Percentiles rank a stretch among this genome's conserved stretches.
Conservation (phyloP, 805 yeast genomes). For the Candida berthetii region DNA sequence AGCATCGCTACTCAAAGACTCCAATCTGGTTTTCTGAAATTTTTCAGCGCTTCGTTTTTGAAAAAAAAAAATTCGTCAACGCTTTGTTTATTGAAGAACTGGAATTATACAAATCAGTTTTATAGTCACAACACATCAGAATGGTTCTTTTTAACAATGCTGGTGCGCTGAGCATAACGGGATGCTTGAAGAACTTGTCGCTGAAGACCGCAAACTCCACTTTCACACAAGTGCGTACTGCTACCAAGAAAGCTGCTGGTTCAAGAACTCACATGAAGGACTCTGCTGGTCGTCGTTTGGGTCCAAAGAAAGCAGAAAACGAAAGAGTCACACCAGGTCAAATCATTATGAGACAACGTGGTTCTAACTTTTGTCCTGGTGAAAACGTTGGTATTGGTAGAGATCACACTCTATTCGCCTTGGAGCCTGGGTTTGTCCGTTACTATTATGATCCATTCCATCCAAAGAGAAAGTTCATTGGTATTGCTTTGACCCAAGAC, state of each 20-base stretch:
- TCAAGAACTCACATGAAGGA: conserved; percentile 92
- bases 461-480: conserved; percentile 85
- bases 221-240: conserved; percentile 58
- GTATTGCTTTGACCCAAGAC: conserved; percentile 68
- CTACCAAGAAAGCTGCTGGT: conserved; percentile 92
- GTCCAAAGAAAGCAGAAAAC: conserved; percentile 85
- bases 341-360: conserved; percentile 89
- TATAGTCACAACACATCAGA: background rate
- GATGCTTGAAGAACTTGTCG: background rate
- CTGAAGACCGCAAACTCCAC: background rate
- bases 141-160: background rate
- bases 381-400: conserved; percentile 85
- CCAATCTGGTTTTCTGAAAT: too few relatives aligned
- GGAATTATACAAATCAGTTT: too few relatives aligned
- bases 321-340: conserved; percentile 70
- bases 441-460: conserved; percentile 95
- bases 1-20: too few relatives aligned
- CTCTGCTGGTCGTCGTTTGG: conserved; percentile 91
- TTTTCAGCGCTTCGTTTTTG: too few relatives aligned
- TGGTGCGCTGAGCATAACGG: background rate
- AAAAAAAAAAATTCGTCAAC: too few relatives aligned
- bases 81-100: too few relatives aligned
- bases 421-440: conserved; percentile 89
- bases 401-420: conserved; percentile 88
- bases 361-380: conserved; percentile 92